A percentile compares a stretch with the other conserved stretches of the same genome.
Conservation (phyloP, 768 basidiomycete species). For the Rhizopogon vesiculosus region DNA sequence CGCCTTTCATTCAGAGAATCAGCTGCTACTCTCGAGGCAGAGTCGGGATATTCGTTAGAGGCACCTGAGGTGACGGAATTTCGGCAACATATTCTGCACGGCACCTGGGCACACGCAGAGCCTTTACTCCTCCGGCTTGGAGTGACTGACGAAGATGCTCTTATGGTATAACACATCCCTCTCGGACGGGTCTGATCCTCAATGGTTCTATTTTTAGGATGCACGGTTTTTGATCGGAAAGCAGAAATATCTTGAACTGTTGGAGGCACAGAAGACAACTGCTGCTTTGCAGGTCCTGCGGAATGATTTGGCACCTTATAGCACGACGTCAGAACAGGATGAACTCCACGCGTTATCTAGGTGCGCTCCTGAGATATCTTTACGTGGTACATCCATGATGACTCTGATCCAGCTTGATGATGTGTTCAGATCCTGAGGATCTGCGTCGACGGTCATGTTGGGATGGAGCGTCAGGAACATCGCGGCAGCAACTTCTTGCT, state of each 20-base stretch:
- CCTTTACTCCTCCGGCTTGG: conserved; percentile 63
- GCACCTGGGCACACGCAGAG: conserved; percentile 78
- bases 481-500: conserved; percentile 70
- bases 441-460: conserved; percentile 75
- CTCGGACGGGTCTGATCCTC: background rate
- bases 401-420: conserved; percentile 61
- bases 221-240: conserved; percentile 84
- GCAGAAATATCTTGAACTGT: conserved; percentile 93
- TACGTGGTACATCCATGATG: conserved; percentile 13
- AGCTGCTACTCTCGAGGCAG: conserved; percentile 83
- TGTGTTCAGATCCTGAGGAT: conserved; percentile 87
- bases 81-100: conserved; percentile 73
- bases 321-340: conserved; percentile 75
- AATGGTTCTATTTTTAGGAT: conserved; percentile 43
- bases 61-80: conserved; percentile 74
- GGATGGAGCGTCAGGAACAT: conserved; percentile 84
- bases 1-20: conserved; percentile 58
- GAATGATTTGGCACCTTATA: conserved; percentile 81
- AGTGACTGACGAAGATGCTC: conserved; percentile 59
- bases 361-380: conserved; percentile 36
- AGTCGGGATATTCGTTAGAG: conserved; percentile 90
- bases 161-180: conserved; percentile 50
- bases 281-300: conserved; percentile 83
- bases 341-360: conserved; percentile 84
- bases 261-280: conserved; percentile 78